phyloP scores from a whole-genome alignment of 2,329 filamentous ascomycete genomes.

The Didymella exigua region DNA sequence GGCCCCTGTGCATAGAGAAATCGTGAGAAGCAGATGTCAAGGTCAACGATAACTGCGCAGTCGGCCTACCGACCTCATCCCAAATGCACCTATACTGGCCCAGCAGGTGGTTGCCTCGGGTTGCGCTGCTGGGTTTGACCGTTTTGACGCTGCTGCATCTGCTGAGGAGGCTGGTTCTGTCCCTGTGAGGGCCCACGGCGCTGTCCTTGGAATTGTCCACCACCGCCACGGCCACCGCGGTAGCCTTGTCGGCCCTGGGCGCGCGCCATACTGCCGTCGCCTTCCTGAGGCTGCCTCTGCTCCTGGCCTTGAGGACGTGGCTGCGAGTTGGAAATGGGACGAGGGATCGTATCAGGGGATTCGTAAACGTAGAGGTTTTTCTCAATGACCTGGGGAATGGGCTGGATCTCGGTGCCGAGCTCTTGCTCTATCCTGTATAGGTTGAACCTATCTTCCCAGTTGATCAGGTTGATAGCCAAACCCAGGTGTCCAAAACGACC shows the following conservation, averaged over 20 bases:
- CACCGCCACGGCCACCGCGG: conserved; percentile 44
- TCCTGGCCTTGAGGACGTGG: conserved; percentile 26
- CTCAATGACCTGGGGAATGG: conserved; percentile 93
- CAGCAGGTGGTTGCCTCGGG: conserved; percentile 40
- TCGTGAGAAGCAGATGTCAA: conserved; percentile 28
- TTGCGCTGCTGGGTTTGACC: conserved; percentile 45
- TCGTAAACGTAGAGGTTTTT: conserved; percentile 99
- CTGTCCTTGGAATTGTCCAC: conserved; percentile 42
- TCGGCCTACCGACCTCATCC: conserved; percentile 22
- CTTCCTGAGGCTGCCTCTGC: conserved; percentile 33
- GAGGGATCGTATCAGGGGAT: conserved; percentile 90
- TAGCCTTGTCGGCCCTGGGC: conserved; percentile 39
- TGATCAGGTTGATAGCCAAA: conserved; percentile 98
- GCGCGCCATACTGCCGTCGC: conserved; percentile 30
- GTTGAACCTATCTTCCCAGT: conserved; percentile 99
- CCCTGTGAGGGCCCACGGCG: conserved; percentile 31
- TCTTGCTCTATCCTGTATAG: conserved; percentile 98
- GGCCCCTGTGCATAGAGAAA: conserved; percentile 39
- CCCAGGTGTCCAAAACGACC: conserved; percentile 96
- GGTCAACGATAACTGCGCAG: conserved; percentile 42
- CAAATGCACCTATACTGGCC: conserved; percentile 34
- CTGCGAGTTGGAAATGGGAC: conserved; percentile 68
- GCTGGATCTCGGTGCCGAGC: conserved; percentile 93
- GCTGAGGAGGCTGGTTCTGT: conserved; percentile 22
- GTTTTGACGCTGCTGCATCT: conserved; percentile 42